These are phyloP conservation scores for Borealophlyctis nickersoniae DNA, from an alignment of 192 early-diverging fungal genomes.

Conservation along the genomic window DNA sequence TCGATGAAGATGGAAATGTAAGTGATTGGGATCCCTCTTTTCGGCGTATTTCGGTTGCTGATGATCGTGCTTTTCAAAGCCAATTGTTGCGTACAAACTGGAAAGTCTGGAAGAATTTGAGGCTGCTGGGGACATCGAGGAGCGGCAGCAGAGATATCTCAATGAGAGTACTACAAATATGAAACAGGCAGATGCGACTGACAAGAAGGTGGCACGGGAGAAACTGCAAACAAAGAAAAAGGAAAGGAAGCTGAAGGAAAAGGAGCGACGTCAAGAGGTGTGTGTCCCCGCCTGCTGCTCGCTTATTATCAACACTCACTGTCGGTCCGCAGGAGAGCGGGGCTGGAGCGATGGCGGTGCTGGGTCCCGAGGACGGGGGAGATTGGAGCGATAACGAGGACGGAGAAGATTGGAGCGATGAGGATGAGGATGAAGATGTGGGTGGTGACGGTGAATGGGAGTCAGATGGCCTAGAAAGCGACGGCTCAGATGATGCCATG, in stretches of 20 bases:
- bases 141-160: constrained; percentile 68
- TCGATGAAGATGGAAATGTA: constrained; percentile 92
- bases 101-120: constrained; percentile 80
- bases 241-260: constrained; percentile 33
- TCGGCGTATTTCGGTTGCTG: not conserved
- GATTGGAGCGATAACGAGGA: not conserved
- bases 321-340: constrained; percentile 20
- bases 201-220: constrained; percentile 66
- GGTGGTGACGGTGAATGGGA: constrained; percentile 21
- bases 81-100: constrained; percentile 68
- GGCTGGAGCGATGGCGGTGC: constrained; percentile 4
- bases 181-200: constrained; percentile 72
- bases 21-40: constrained; percentile 19
- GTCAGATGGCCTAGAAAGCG: constrained; percentile 4
- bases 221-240: constrained; percentile 69
- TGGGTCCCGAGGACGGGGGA: constrained; percentile 3
- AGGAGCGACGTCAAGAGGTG: constrained; percentile 27
- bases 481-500: constrained; percentile 21
- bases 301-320: not conserved
- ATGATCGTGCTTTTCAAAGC: constrained; percentile 24
- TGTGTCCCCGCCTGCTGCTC: not conserved
- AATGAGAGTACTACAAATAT: constrained; percentile 64
- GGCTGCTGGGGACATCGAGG: constrained; percentile 62
- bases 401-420: constrained; percentile 1
- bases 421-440: constrained; percentile 19